Conservation (phyloP, 768 basidiomycete genomes). For the Pisolithus marmoratus region DNA sequence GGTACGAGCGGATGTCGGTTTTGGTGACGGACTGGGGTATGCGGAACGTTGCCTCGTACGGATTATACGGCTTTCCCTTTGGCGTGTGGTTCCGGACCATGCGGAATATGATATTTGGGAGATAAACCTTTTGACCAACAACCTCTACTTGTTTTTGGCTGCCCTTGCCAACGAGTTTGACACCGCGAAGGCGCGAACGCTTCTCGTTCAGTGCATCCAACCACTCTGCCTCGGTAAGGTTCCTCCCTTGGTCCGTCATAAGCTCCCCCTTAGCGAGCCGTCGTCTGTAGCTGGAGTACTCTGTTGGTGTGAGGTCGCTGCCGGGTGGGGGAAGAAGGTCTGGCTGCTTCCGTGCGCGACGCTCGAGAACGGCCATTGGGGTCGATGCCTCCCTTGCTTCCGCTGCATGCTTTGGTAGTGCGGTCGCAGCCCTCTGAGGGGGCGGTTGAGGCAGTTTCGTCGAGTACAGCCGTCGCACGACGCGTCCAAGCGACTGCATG, state of each 20-base stretch:
- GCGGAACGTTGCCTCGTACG: slow-evolving; percentile 92
- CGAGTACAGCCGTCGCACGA: slow-evolving; percentile 37
- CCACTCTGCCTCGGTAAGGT: slow-evolving; percentile 54
- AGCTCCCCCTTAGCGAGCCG: slow-evolving; percentile 50
- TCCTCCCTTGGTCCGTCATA: slow-evolving; percentile 26
- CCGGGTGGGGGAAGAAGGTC: slow-evolving; percentile 29
- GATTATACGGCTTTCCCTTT: slow-evolving; percentile 78
- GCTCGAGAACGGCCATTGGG: slow-evolving; percentile 66
- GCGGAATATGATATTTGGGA: slow-evolving; percentile 81
- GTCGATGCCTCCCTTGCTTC: slow-evolving; percentile 62
- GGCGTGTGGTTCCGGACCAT: slow-evolving; percentile 82
- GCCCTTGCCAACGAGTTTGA: slow-evolving; percentile 34
- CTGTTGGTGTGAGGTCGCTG: slow-evolving; percentile 61
- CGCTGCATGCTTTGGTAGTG: slow-evolving; percentile 42
- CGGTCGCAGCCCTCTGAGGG: slow-evolving; percentile 52
- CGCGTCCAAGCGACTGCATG: slow-evolving; percentile 29
- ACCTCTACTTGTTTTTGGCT: slow-evolving; percentile 46
- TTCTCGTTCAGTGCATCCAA: slow-evolving; percentile 48
- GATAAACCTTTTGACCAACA: slow-evolving; percentile 79
- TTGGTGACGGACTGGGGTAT: slow-evolving; percentile 88
- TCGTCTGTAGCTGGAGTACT: slow-evolving; percentile 56
- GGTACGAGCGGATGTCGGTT: slow-evolving; percentile 84
- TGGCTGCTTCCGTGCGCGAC: slow-evolving; percentile 49
- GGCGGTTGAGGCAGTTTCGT: slow-evolving; percentile 23
- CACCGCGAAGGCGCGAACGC: slow-evolving; percentile 65